Evolutionary conservation across 2,329 filamentous ascomycete genomes (phyloP), one percentile per base, ranked within the genome.

Genomic region (Curvularia sp.): DNA sequence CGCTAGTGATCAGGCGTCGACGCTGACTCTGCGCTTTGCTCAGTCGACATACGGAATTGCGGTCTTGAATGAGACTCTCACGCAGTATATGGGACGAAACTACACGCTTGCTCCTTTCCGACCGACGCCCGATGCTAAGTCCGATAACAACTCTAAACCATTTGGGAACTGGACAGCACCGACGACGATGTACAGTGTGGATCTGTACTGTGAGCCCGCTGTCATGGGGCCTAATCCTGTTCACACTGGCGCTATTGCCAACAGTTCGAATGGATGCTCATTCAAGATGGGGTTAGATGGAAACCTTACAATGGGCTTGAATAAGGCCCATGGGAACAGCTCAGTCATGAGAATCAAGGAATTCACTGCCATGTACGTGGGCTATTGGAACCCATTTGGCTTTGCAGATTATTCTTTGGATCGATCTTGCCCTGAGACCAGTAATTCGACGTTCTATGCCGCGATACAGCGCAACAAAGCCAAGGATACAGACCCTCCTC

Each of bases 31-130:
- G 0, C 65, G 75, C 0, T 77, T 84, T 10, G 62, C 82, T 0
- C 80, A 84, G 8, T 79, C 75, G 0, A 80, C 79, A 0, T 85
- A 84, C 53, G 80, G 78, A 0, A 77, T 83, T 0, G 73, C 75
- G 0, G 83, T 81, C 78, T 71, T 85, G 0, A 77, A 78, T 0
- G 83, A 85, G 15, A 68, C 69, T 0, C 65, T 79, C 0, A 83
- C 83, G 0, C 33, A 70, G 0, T 87, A 80, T 52, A 85, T 80
- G 31, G 78, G 80, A 0, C 28, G 70, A 0, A 68, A 83, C 0
- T 83, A 79, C 24, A 77, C 79, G 0, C 52, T 84, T 0, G 70
- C 81, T 0, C 83, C 84, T 0, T 85, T 85, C 47, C 63, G 68
- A 1, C 62, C 75, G 0, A n/a, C 44, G 3, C 44, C 28, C 18